phyloP scores from a whole-genome alignment of 257 asterid genomes.

The Solanum megistacrolobum region DNA sequence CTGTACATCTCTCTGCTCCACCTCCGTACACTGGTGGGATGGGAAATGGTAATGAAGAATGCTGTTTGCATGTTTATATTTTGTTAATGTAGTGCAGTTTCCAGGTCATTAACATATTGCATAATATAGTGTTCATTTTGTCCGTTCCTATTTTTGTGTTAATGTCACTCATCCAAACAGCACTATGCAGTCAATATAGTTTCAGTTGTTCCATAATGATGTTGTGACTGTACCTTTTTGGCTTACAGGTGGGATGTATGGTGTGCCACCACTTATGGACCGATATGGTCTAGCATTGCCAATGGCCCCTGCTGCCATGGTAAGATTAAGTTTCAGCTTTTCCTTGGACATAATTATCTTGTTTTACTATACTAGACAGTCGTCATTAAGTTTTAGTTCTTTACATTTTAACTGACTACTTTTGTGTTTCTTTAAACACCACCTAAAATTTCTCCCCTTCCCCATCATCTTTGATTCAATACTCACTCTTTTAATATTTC shows the following conservation, averaged over 20 bases:
- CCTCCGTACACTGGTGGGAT: constrained; percentile 71
- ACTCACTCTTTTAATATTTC: neutral
- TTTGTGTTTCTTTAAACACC: neutral
- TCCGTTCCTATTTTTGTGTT: neutral
- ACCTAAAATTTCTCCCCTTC: neutral
- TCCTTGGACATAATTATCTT: neutral
- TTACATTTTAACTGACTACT: neutral
- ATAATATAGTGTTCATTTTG: neutral
- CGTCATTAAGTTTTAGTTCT: neutral
- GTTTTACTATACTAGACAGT: neutral
- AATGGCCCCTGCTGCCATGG: constrained; percentile 59
- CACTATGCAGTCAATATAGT: neutral
- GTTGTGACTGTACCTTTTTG: neutral
- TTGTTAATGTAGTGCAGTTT: neutral
- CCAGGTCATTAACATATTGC: neutral
- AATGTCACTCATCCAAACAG: neutral
- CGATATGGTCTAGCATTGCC: constrained; percentile 61
- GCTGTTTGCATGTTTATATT: neutral
- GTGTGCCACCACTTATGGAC: constrained; percentile 72
- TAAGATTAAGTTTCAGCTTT: constrained; percentile 6
- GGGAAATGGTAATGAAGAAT: constrained; percentile 36
- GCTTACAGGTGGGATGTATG: constrained; percentile 65
- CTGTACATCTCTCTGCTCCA: constrained; percentile 55
- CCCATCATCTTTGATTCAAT: neutral
- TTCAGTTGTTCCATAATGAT: neutral